Base-by-base conservation (phyloP, 768 basidiomycete species). In the Psilocybe cyanescens region DNA sequence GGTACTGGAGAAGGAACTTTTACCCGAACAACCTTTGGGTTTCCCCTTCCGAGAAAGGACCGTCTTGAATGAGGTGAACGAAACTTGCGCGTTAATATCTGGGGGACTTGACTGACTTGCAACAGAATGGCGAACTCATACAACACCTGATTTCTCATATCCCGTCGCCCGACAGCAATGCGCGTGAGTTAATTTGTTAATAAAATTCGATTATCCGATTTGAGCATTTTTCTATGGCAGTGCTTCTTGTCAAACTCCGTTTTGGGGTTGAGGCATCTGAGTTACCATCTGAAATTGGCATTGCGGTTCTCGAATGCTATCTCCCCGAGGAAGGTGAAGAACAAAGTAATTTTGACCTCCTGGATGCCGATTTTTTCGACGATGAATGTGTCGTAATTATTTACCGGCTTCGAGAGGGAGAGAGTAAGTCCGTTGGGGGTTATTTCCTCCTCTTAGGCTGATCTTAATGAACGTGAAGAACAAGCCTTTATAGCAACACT, bases 291-390 rank as follows among this genome's bases (percentile, higher is more conserved):
- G 73, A 78, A 63, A 76, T 87, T 68, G 75, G 77, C 51, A 72
- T 87, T 64, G 81, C 76, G 65, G 70, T 88, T 73, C 76, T 89
- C 48, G 83, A 87, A 71, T 86, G 85, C 75, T 74, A 74, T 71
- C 72, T 84, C 68, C 77, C 70, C 59, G 74, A 70, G 71, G 80
- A 77, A 75, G 71, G 68, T 65, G 71, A 78, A 72, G 78, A 74
- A 62, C 75, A 67, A 65, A 69, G 60, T 57, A 76, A 79, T 65
- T 72, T 87, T 68, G 80, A 87, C 61, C 66, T 91, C 48, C 71
- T 92, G 70, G 88, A 88, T 67, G 81, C 78, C 46, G 88, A 91
- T 58, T 93, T 93, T 75, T 92, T 94, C 73, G 92, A 94, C 77
- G 88, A 91, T 66, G 83, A 87, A 71, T 78, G 73, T 68, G 71